Conservation (phyloP, 768 basidiomycete genomes). For the Boletus vinaceobasis region DNA sequence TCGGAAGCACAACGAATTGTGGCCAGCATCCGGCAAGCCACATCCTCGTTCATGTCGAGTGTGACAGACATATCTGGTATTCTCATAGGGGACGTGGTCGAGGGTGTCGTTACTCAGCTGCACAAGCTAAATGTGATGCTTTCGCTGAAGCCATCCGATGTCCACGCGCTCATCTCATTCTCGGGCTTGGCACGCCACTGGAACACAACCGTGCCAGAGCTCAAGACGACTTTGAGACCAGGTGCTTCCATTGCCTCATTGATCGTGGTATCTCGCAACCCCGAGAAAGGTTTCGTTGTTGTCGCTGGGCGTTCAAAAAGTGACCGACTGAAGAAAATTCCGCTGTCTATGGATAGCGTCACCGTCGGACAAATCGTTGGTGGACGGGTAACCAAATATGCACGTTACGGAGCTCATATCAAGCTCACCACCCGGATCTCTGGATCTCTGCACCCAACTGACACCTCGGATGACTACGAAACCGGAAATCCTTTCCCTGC, state of each 20-base stretch:
- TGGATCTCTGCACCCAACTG: constrained; percentile 79
- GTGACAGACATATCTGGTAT: constrained; percentile 65
- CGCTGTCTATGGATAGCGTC: constrained; percentile 64
- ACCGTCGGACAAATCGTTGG: constrained; percentile 70
- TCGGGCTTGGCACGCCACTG: constrained; percentile 84
- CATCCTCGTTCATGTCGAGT: constrained; percentile 45
- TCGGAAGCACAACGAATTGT: constrained; percentile 59
- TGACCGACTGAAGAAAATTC: constrained; percentile 43
- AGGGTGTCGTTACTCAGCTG: constrained; percentile 71
- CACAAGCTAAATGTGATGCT: constrained; percentile 84
- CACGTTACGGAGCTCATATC: constrained; percentile 67
- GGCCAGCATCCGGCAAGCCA: constrained; percentile 84
- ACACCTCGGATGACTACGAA: constrained; percentile 77
- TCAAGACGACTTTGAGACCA: constrained; percentile 57
- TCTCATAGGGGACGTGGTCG: constrained; percentile 71
- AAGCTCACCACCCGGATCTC: constrained; percentile 70
- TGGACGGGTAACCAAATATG: constrained; percentile 77
- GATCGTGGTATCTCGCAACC: constrained; percentile 85
- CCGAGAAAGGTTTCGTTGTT: constrained; percentile 82
- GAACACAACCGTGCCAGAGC: constrained; percentile 58
- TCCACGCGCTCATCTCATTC: constrained; percentile 81
- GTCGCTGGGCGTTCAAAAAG: constrained; percentile 73
- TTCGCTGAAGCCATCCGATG: constrained; percentile 62
- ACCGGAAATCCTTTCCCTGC: constrained; percentile 52
- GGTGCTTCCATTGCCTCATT: constrained; percentile 75